phyloP scores from a whole-genome alignment of 352 stramenopile species.

The Globisporangium cystogenes region DNA sequence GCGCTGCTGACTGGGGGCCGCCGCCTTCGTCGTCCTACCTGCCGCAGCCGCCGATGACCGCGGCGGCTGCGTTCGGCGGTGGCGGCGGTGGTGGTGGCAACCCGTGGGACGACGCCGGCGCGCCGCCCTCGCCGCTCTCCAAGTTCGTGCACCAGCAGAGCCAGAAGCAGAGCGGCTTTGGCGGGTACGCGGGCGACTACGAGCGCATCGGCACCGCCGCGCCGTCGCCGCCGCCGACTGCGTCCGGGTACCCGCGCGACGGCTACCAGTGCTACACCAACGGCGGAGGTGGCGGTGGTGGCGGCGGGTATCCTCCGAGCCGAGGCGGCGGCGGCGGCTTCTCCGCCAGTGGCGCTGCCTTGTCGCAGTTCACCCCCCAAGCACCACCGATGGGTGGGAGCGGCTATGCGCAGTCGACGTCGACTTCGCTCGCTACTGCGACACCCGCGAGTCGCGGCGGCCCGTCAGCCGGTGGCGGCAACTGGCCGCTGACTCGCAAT shows the following conservation, averaged over 20 bases:
- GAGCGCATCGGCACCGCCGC: constrained; percentile 18
- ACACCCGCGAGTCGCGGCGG: constrained; percentile 10
- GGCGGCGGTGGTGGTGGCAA: constrained; percentile 15
- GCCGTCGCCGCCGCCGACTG: constrained; percentile 3
- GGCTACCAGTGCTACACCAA: background rate
- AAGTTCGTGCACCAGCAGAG: constrained; percentile 70
- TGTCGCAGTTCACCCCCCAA: constrained; percentile 12
- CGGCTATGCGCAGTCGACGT: background rate
- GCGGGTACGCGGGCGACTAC: constrained; percentile 16
- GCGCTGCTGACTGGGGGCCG: background rate
- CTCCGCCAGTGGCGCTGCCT: background rate
- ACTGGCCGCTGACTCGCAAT: constrained; percentile 6
- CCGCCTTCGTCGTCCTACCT: background rate
- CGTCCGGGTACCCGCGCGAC: background rate
- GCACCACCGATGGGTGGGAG: background rate
- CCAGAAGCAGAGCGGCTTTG: constrained; percentile 7
- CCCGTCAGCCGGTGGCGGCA: background rate
- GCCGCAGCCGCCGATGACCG: background rate
- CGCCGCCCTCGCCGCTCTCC: constrained; percentile 53
- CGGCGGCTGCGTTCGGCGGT: background rate
- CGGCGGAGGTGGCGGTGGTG: background rate
- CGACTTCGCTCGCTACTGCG: constrained; percentile 4
- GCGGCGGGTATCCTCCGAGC: background rate
- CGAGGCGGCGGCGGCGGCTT: background rate
- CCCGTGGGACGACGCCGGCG: constrained; percentile 7